Conservation (phyloP, 768 basidiomycete genomes). For the Podaxis carcinomalis region DNA sequence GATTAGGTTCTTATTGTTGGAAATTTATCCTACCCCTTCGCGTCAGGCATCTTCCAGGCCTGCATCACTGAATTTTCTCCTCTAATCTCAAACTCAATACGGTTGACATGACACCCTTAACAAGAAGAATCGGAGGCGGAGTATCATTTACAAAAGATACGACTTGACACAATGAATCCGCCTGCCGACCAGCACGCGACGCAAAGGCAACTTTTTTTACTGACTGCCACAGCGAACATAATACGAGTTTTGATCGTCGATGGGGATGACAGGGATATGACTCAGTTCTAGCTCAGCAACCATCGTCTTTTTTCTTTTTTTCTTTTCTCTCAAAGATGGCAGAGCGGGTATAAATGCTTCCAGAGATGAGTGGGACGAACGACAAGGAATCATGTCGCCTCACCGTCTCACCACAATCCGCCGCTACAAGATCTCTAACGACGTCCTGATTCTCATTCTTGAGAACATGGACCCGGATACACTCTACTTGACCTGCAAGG, state of each 20-base stretch:
- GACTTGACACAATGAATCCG: conserved; percentile 40
- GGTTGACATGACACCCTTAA: conserved; percentile 56
- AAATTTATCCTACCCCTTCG: conserved; percentile 30
- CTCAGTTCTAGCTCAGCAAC: conserved; percentile 37
- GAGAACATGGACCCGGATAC: conserved; percentile 45
- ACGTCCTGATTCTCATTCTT: conserved; percentile 46
- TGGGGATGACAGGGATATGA: conserved; percentile 33
- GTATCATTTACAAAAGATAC: conserved; percentile 46
- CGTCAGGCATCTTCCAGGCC: conserved; percentile 27
- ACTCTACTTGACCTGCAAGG: conserved; percentile 45
- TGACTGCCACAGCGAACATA: conserved; percentile 33
- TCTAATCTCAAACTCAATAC: conserved; percentile 32
- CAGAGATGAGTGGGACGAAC: conserved; percentile 23
- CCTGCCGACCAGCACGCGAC: conserved; percentile 41
- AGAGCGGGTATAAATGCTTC: conserved; percentile 41
- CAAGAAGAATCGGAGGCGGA: conserved; percentile 32
- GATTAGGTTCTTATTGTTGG: conserved; percentile 49
- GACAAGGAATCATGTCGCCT: conserved; percentile 39
- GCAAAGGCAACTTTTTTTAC: conserved; percentile 11
- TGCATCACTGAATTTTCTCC: conserved; percentile 35
- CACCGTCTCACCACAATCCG: conserved; percentile 37
- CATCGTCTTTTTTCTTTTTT: conserved; percentile 39
- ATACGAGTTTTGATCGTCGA: conserved; percentile 36
- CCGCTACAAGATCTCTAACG: conserved; percentile 47
- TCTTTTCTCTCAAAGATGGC: conserved; percentile 37